Conservation (phyloP, 257 asterid genomes). For the Lithospermum erythrorhizon region DNA sequence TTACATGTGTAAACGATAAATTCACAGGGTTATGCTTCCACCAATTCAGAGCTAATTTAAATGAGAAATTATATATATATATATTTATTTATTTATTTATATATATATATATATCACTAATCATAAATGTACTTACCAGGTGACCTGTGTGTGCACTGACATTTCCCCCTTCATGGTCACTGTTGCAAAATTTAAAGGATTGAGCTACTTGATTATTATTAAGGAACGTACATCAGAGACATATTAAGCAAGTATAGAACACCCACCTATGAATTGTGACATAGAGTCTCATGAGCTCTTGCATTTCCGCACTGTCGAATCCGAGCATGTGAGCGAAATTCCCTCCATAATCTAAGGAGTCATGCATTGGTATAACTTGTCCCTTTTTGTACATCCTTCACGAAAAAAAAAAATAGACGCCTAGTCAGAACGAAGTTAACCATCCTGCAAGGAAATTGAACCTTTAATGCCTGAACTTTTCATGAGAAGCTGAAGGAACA, state of each 20-base stretch:
- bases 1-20: background rate
- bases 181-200: slow-evolving; percentile 21
- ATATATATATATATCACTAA: too few relatives aligned
- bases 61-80: background rate
- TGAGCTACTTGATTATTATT: slow-evolving; percentile 2
- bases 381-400: slow-evolving; percentile 86
- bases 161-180: slow-evolving; percentile 99
- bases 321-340: slow-evolving; percentile 98
- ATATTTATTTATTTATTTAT: too few relatives aligned
- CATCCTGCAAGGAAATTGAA: background rate
- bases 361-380: slow-evolving; percentile 56
- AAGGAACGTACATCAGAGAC: slow-evolving; percentile 3
- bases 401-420: slow-evolving; percentile 9
- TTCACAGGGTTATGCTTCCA: too few relatives aligned
- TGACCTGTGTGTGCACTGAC: slow-evolving; percentile 99
- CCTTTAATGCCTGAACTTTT: background rate
- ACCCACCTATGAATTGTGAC: slow-evolving; percentile 84
- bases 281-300: slow-evolving; percentile 95
- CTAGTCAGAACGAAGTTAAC: background rate
- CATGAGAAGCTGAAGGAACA: too few relatives aligned
- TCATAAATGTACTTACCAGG: slow-evolving; percentile 42
- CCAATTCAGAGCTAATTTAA: background rate
- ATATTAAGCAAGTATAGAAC: background rate
- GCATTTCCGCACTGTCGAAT: slow-evolving; percentile 74
- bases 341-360: slow-evolving; percentile 88